phyloP scores from a whole-genome alignment of 805 yeast species.

The Hanseniaspora vineae region DNA sequence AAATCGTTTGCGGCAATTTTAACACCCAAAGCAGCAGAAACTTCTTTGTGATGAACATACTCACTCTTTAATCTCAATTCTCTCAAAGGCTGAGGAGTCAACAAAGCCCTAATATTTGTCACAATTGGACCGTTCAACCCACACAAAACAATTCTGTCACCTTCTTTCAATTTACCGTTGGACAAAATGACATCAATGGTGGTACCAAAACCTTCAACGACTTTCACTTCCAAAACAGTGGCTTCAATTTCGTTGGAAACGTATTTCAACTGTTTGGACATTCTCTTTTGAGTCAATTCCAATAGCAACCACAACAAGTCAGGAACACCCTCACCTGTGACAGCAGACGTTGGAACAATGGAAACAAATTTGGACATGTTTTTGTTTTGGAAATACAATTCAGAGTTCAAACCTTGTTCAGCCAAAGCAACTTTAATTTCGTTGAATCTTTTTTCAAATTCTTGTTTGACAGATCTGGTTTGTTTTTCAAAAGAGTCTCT shows the following conservation, averaged over 20 bases:
- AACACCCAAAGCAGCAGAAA: slow-evolving; percentile 97
- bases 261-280: slow-evolving; percentile 97
- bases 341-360: slow-evolving; percentile 96
- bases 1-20: slow-evolving; percentile 96
- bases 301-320: slow-evolving; percentile 91
- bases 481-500: slow-evolving; percentile 85
- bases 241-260: slow-evolving; percentile 80
- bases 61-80: slow-evolving; percentile 95
- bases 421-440: slow-evolving; percentile 83
- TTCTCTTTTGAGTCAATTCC: slow-evolving; percentile 94
- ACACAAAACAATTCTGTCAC: slow-evolving; percentile 90
- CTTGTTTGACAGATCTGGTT: slow-evolving; percentile 73
- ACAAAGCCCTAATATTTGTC: slow-evolving; percentile 85
- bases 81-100: slow-evolving; percentile 95
- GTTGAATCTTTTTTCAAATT: slow-evolving; percentile 77
- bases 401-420: slow-evolving; percentile 97
- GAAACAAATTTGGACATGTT: slow-evolving; percentile 90
- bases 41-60: slow-evolving; percentile 92
- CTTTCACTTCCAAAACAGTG: slow-evolving; percentile 93
- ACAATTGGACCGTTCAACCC: slow-evolving; percentile 98
- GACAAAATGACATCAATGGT: slow-evolving; percentile 95
- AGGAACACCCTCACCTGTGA: slow-evolving; percentile 99
- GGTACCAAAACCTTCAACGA: slow-evolving; percentile 96
- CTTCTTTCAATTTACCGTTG: slow-evolving; percentile 91
- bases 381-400: slow-evolving; percentile 88